phyloP scores from a whole-genome alignment of 2,329 filamentous ascomycete genomes.

The Aspergillus tanneri region DNA sequence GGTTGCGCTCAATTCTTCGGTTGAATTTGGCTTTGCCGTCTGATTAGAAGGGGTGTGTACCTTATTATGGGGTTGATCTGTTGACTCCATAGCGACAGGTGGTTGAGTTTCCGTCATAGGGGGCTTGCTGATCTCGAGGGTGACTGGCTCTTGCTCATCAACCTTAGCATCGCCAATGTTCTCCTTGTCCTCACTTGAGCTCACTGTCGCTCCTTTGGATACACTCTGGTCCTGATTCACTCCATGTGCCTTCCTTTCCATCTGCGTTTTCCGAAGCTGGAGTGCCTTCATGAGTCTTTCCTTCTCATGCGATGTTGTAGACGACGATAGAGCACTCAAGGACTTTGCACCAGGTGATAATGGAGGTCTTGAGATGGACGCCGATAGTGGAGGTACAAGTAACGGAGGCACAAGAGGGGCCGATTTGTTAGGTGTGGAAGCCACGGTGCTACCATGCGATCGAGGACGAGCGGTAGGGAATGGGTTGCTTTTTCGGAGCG shows the following conservation, averaged over 20 bases:
- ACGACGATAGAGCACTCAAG: slow-evolving; percentile 48
- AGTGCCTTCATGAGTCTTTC: slow-evolving; percentile 90
- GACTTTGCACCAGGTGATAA: slow-evolving; percentile 43
- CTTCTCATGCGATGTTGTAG: slow-evolving; percentile 81
- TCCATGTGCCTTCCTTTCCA: slow-evolving; percentile 42
- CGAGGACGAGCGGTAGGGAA: slow-evolving; percentile 42
- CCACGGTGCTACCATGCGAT: slow-evolving; percentile 42
- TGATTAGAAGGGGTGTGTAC: no score
- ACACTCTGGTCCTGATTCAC: slow-evolving; percentile 29
- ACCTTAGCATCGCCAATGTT: slow-evolving; percentile 24
- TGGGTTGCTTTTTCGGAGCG: slow-evolving; percentile 50
- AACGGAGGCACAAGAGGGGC: slow-evolving; percentile 41
- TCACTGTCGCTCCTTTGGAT: slow-evolving; percentile 6
- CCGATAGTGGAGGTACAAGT: slow-evolving; percentile 39
- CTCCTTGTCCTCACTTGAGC: slow-evolving; percentile 26
- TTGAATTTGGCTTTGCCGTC: no score
- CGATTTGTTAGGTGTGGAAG: slow-evolving; percentile 29
- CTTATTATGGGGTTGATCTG: slow-evolving; percentile 3
- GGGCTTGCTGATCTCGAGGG: slow-evolving; percentile 1
- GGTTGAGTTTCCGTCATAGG: slow-evolving; percentile 13
- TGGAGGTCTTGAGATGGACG: slow-evolving; percentile 34
- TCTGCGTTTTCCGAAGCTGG: slow-evolving; percentile 82
- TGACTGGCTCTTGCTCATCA: slow-evolving; percentile 11
- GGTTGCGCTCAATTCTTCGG: no score
- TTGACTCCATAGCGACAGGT: slow-evolving; percentile 3